Evolutionary conservation across 495 filamentous ascomycete species (phyloP).

Genomic region (Xylaria longipes): DNA sequence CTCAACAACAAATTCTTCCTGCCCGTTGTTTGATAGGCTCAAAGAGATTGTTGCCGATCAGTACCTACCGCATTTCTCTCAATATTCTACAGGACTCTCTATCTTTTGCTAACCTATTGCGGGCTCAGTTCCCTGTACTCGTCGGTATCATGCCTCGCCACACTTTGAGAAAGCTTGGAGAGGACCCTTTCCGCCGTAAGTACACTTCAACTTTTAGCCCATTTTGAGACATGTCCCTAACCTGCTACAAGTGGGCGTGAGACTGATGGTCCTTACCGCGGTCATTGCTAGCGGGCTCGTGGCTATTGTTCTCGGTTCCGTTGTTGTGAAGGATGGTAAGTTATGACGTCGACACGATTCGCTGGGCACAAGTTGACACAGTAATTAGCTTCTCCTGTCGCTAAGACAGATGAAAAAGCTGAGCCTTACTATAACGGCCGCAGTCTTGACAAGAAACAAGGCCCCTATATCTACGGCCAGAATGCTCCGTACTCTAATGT

Average conservation of each 20-base stretch:
- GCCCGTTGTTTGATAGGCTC: not conserved
- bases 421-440: not conserved
- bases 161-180: not conserved
- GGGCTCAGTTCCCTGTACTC: not conserved
- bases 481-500: slow-evolving; percentile 1
- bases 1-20: not conserved
- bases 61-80: no score
- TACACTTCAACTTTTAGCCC: not conserved
- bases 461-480: slow-evolving; percentile 1
- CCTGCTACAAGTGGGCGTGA: not conserved
- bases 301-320: not conserved
- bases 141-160: not conserved
- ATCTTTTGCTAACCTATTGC: not conserved
- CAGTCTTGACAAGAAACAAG: slow-evolving; percentile 1
- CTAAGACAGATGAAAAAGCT: no score
- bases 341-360: not conserved
- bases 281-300: not conserved
- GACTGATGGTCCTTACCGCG: not conserved
- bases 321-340: slow-evolving; percentile 7
- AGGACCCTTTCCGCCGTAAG: not conserved
- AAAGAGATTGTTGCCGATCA: not conserved
- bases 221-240: not conserved
- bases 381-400: not conserved
- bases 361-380: not conserved
- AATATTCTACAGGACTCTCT: not conserved